Evolutionary conservation across 2,329 filamentous ascomycete species (phyloP).

Genomic region (Calonectria leucothoes): DNA sequence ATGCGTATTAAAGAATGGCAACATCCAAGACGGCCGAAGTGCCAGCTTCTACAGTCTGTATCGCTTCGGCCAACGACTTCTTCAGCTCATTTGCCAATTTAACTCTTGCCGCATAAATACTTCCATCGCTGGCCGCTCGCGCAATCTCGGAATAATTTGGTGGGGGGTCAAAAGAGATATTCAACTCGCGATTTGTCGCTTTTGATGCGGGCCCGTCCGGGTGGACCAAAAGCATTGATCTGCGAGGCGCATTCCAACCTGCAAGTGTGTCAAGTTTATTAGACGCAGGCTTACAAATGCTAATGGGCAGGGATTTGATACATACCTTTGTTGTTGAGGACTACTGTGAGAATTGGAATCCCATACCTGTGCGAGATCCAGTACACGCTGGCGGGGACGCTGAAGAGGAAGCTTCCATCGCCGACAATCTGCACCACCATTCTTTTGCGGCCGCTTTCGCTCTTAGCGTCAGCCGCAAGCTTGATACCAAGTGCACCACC

Average conservation of each 20-base stretch:
- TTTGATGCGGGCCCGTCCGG: conserved; percentile 63
- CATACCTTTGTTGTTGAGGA: conserved; percentile 65
- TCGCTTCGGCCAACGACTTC: conserved; percentile 15
- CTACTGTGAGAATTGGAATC: conserved; percentile 63
- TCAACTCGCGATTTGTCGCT: conserved; percentile 67
- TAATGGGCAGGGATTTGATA: not conserved
- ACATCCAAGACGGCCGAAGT: conserved; percentile 4
- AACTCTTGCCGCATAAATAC: conserved; percentile 14
- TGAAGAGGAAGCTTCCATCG: conserved; percentile 65
- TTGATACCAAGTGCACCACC: conserved; percentile 81
- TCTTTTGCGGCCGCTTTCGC: conserved; percentile 53
- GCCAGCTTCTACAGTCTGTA: not conserved
- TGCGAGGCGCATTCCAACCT: conserved; percentile 69
- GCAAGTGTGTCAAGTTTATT: not conserved
- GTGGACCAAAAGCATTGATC: conserved; percentile 66
- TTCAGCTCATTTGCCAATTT: conserved; percentile 10
- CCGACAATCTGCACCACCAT: conserved; percentile 66
- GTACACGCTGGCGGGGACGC: conserved; percentile 62
- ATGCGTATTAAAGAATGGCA: not conserved
- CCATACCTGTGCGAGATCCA: conserved; percentile 64
- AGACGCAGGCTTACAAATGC: not conserved
- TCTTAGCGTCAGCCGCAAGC: conserved; percentile 65
- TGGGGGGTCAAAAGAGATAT: conserved; percentile 66
- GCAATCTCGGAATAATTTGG: conserved; percentile 70
- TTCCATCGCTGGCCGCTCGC: conserved; percentile 57